Conservation (phyloP, 2,329 filamentous ascomycete genomes). For the Trichoderma guizhouense region DNA sequence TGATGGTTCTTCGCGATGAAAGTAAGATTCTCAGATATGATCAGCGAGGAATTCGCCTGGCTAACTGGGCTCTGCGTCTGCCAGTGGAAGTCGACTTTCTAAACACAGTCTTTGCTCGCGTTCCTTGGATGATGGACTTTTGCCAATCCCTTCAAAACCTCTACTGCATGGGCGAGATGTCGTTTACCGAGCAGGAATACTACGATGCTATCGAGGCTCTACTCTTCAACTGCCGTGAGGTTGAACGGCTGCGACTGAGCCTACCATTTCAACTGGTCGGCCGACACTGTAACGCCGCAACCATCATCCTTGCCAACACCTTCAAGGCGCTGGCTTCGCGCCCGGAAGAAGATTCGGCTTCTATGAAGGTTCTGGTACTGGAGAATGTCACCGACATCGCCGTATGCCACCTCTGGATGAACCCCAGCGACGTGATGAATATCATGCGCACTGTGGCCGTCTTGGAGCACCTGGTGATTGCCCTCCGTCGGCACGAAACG, state of each 20-base stretch:
- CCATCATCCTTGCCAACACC: constrained; percentile 51
- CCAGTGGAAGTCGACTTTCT: constrained; percentile 49
- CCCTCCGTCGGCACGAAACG: constrained; percentile 44
- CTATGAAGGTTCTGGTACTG: constrained; percentile 45
- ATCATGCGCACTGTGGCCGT: constrained; percentile 41
- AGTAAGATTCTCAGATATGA: constrained; percentile 32
- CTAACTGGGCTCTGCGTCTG: constrained; percentile 19
- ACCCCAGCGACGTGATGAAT: constrained; percentile 49
- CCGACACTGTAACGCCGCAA: constrained; percentile 44
- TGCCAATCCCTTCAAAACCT: constrained; percentile 41
- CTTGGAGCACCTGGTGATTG: constrained; percentile 46
- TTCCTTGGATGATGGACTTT: constrained; percentile 46
- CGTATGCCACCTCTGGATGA: constrained; percentile 48
- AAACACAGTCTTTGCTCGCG: constrained; percentile 42
- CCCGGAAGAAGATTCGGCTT: constrained; percentile 41
- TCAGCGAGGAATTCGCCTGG: neutral
- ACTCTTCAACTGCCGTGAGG: constrained; percentile 43
- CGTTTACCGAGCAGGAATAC: constrained; percentile 51
- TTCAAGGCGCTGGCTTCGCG: constrained; percentile 47
- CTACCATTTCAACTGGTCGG: constrained; percentile 51
- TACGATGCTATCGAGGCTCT: constrained; percentile 39
- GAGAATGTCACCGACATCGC: constrained; percentile 50
- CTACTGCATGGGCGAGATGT: constrained; percentile 47
- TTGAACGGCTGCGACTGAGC: constrained; percentile 47
- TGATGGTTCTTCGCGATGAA: constrained; percentile 53